These are phyloP conservation scores for Colletotrichum aenigma DNA, from an alignment of 2,329 filamentous ascomycete genomes.

Conservation along the genomic window DNA sequence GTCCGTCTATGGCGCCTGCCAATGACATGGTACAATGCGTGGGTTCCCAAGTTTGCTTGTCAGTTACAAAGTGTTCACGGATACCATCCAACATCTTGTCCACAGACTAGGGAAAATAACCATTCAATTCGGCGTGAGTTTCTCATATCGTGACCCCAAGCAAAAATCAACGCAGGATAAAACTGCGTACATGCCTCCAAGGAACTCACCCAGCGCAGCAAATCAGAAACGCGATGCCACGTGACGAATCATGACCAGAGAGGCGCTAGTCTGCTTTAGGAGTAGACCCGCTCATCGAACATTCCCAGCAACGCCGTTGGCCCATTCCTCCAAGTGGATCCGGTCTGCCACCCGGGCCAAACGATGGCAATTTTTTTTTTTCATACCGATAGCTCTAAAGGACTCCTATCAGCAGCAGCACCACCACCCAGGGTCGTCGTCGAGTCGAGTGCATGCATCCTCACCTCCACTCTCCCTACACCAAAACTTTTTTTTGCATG, in stretches of 20 bases:
- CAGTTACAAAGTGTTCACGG: not conserved
- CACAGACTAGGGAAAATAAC: not conserved
- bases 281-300: not conserved
- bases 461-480: not conserved
- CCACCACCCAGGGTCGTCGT: not conserved
- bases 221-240: not conserved
- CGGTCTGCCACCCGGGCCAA: not conserved
- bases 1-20: not conserved
- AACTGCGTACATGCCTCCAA: not conserved
- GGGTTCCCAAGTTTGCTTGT: not conserved
- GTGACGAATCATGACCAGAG: not conserved
- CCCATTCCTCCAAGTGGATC: not conserved
- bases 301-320: not conserved
- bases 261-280: not conserved
- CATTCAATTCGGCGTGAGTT: not conserved
- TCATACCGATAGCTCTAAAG: not conserved
- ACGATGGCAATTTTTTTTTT: conserved; percentile 1
- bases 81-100: not conserved
- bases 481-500: not conserved
- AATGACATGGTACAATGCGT: not conserved
- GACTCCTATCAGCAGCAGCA: not conserved
- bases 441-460: not conserved
- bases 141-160: not conserved
- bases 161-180: not conserved
- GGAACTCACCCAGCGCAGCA: not conserved